A percentile compares a stretch with the other conserved stretches of the same genome.
These are phyloP conservation scores for Penicillium turbatum DNA, from an alignment of 495 filamentous ascomycete species.

Conservation along the genomic window DNA sequence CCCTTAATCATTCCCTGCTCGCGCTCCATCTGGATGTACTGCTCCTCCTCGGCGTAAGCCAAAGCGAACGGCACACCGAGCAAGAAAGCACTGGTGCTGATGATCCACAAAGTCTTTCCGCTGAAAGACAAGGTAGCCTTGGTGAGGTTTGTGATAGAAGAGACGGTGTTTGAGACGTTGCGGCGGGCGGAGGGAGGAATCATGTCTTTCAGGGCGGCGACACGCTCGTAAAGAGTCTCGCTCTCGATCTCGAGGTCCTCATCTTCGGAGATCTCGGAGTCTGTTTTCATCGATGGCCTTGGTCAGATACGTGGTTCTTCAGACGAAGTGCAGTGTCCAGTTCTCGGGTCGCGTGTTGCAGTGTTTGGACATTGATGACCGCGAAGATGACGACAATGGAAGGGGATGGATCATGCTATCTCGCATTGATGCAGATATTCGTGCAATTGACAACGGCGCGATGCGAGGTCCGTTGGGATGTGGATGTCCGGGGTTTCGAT, in stretches of 20 bases:
- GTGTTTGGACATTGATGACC: not conserved
- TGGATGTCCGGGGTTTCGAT: constrained; percentile 9
- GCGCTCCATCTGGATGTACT: constrained; percentile 92
- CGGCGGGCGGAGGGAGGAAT: constrained; percentile 79
- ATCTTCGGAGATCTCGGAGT: constrained; percentile 54
- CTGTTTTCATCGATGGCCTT: constrained; percentile 19
- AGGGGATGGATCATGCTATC: not conserved
- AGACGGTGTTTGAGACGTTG: constrained; percentile 56
- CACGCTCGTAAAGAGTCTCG: constrained; percentile 70
- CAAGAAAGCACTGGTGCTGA: constrained; percentile 82
- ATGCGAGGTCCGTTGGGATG: constrained; percentile 3
- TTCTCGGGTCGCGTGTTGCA: not conserved
- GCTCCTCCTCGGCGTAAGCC: constrained; percentile 91
- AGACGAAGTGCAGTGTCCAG: not conserved
- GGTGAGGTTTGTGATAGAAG: constrained; percentile 53
- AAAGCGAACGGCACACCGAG: constrained; percentile 90
- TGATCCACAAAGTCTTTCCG: constrained; percentile 81
- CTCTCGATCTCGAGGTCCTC: constrained; percentile 42
- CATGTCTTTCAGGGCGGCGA: constrained; percentile 86
- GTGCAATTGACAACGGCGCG: constrained; percentile 4
- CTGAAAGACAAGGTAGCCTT: constrained; percentile 60
- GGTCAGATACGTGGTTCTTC: constrained; percentile 20
- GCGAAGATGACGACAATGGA: not conserved
- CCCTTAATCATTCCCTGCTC: constrained; percentile 93
- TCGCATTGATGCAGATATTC: not conserved